Evolutionary conservation across 768 basidiomycete genomes (phyloP).

Genomic region (Psilocybe sp.): DNA sequence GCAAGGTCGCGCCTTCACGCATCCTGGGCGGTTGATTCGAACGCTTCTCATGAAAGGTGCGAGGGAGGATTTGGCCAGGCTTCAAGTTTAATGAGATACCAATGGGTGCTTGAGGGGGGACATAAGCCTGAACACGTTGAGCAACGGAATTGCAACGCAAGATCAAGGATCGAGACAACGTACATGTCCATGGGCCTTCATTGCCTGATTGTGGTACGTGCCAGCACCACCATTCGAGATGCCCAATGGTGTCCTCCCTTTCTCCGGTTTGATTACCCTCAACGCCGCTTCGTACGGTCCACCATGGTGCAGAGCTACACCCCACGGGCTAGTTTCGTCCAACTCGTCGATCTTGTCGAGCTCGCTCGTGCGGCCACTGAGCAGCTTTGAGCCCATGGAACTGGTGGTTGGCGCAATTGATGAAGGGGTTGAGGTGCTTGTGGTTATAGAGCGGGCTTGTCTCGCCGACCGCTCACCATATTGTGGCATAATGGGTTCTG

Average conservation of each 20-base stretch:
- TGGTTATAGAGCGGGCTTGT: constrained; percentile 21
- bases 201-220: constrained; percentile 16
- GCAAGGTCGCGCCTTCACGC: constrained; percentile 8
- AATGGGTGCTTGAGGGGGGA: constrained; percentile 28
- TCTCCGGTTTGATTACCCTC: constrained; percentile 18
- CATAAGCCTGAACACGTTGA: constrained; percentile 22
- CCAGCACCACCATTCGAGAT: constrained; percentile 6
- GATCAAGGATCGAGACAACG: not conserved
- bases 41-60: constrained; percentile 23
- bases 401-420: constrained; percentile 6
- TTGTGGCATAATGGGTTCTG: constrained; percentile 14
- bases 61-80: constrained; percentile 58
- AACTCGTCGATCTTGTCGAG: constrained; percentile 78
- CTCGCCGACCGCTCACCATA: constrained; percentile 16
- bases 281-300: constrained; percentile 70
- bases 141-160: not conserved
- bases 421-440: constrained; percentile 18
- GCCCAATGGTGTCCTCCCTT: constrained; percentile 21
- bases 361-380: constrained; percentile 20
- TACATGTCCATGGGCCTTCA: constrained; percentile 23
- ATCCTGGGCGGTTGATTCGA: constrained; percentile 7
- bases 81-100: constrained; percentile 49
- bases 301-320: constrained; percentile 59
- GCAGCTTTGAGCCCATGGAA: constrained; percentile 4
- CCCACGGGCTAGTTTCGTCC: constrained; percentile 73